phyloP scores from a whole-genome alignment of 139 green algal species.

The Closterium sp. region DNA sequence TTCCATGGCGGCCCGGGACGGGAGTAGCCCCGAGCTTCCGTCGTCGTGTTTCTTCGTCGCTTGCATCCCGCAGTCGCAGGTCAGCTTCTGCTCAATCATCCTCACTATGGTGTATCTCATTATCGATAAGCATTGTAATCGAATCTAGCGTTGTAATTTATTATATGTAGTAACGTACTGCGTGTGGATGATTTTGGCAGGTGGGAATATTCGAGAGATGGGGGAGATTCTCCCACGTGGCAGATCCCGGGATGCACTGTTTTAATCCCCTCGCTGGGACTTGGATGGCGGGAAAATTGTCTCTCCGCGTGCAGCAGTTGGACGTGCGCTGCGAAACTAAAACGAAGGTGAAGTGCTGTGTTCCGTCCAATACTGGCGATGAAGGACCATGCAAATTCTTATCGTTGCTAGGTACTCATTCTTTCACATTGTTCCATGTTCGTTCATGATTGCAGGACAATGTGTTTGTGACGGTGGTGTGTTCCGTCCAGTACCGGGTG shows the following conservation, averaged over 20 bases:
- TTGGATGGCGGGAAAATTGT: constrained; percentile 21
- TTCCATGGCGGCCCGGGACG: not conserved
- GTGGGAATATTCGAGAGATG: constrained; percentile 60
- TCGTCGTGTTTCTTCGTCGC: not conserved
- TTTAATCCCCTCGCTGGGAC: constrained; percentile 21
- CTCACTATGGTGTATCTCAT: not conserved
- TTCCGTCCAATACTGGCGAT: constrained; percentile 43
- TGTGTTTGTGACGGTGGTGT: constrained; percentile 49
- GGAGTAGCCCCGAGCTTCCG: not conserved
- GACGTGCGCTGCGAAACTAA: constrained; percentile 77
- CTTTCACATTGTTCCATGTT: no score
- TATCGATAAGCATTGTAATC: not conserved
- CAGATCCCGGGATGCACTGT: constrained; percentile 57
- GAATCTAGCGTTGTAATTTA: not conserved
- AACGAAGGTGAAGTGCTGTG: constrained; percentile 55
- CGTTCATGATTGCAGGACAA: constrained; percentile 50
- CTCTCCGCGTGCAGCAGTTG: constrained; percentile 68
- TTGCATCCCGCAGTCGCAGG: not conserved
- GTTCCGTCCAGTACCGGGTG: constrained; percentile 44
- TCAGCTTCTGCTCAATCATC: not conserved
- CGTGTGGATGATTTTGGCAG: not conserved
- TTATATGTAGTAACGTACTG: no score
- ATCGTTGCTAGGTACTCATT: no score
- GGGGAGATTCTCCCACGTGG: constrained; percentile 57
- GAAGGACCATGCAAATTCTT: no score